Conservation (phyloP, 2,329 filamentous ascomycete species). For the Neopestalotiopsis sp. region DNA sequence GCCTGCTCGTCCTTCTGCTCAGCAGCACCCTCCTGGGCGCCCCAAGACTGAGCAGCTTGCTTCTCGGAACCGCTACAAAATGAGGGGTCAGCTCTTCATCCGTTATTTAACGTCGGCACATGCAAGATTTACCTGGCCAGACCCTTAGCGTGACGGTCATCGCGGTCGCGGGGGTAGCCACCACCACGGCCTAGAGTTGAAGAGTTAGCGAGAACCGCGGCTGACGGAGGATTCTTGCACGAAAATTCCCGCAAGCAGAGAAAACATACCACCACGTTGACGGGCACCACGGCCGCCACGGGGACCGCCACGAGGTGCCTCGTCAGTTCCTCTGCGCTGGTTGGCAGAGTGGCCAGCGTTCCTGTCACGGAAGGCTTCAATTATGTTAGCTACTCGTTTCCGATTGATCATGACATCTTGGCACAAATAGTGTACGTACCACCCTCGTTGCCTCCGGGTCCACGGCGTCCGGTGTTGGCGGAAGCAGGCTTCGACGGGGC, state of each 20-base stretch:
- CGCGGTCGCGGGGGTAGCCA: slow-evolving; percentile 57
- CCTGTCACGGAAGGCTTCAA: slow-evolving; percentile 87
- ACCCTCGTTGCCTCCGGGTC: slow-evolving; percentile 79
- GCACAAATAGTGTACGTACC: slow-evolving; percentile 63
- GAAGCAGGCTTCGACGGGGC: slow-evolving; percentile 57
- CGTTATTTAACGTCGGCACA: background rate
- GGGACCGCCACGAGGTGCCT: slow-evolving; percentile 60
- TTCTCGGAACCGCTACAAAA: slow-evolving; percentile 74
- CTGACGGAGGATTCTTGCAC: background rate
- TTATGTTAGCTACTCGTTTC: slow-evolving; percentile 11
- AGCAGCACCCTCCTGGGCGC: slow-evolving; percentile 78
- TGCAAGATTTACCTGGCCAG: slow-evolving; percentile 47
- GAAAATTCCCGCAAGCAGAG: background rate
- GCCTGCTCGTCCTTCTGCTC: slow-evolving; percentile 92
- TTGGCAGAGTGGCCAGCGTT: slow-evolving; percentile 82
- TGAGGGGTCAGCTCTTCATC: slow-evolving; percentile 30
- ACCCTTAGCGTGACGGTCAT: slow-evolving; percentile 61
- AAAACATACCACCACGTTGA: slow-evolving; percentile 60
- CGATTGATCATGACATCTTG: slow-evolving; percentile 14
- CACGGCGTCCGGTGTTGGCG: slow-evolving; percentile 53
- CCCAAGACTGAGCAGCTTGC: slow-evolving; percentile 90
- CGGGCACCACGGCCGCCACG: slow-evolving; percentile 70
- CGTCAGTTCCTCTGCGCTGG: slow-evolving; percentile 79
- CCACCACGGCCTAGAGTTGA: slow-evolving; percentile 56
- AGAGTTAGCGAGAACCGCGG: background rate